Conservation (phyloP, 1,284 basidiomycete species). For the Ceratobasidium sp. region DNA sequence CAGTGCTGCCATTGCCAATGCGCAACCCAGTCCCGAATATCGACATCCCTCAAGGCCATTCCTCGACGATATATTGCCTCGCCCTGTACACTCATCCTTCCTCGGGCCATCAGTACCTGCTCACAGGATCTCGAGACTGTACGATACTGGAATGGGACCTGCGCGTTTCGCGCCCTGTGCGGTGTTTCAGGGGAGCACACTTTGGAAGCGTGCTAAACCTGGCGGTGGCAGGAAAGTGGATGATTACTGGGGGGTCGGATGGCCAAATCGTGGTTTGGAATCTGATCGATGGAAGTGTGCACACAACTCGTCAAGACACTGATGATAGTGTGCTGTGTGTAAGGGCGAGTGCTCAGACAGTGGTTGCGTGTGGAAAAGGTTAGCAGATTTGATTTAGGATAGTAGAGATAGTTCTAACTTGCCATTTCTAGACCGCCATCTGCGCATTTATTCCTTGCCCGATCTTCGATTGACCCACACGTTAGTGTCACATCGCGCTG, state of each 20-base stretch:
- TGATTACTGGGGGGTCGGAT: constrained; percentile 84
- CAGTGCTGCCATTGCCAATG: constrained; percentile 66
- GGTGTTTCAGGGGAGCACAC: constrained; percentile 74
- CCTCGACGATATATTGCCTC: constrained; percentile 74
- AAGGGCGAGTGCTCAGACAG: constrained; percentile 68
- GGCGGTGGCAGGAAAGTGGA: constrained; percentile 66
- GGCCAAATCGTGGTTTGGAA: constrained; percentile 78
- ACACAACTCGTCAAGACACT: constrained; percentile 72
- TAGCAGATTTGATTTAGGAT: too few species aligned
- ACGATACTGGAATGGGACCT: constrained; percentile 85
- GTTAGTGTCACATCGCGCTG: constrained; percentile 74
- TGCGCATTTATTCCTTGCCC: constrained; percentile 75
- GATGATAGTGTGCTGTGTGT: constrained; percentile 84
- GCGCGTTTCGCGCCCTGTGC: constrained; percentile 66
- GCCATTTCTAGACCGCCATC: constrained; percentile 67
- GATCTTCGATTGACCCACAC: constrained; percentile 67
- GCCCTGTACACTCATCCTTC: constrained; percentile 75
- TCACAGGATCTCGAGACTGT: constrained; percentile 83
- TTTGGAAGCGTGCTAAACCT: constrained; percentile 77
- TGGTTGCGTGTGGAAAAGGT: constrained; percentile 90
- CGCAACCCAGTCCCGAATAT: constrained; percentile 55
- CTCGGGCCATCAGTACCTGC: constrained; percentile 70
- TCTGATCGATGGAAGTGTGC: constrained; percentile 59
- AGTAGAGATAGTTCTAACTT: too few species aligned
- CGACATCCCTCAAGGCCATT: constrained; percentile 53